A percentile compares a stretch with the other conserved stretches of the same genome.
Evolutionary conservation across 2,329 filamentous ascomycete genomes (phyloP).

Genomic region (Piedraia hortae): DNA sequence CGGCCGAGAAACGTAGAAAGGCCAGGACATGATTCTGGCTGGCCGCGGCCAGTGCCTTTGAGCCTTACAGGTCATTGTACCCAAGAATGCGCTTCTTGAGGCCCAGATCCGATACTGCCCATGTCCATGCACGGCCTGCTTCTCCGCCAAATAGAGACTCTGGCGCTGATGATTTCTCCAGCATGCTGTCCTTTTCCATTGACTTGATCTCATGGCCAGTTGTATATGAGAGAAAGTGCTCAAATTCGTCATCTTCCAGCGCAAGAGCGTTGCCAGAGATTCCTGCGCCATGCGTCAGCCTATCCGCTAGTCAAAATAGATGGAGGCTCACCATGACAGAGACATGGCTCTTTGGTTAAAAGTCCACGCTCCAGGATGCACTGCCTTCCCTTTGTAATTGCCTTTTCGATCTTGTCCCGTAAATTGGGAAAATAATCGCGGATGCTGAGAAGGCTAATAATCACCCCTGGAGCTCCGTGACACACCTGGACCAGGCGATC

Average conservation of each 20-base stretch:
- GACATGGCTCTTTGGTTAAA: slow-evolving; percentile 33
- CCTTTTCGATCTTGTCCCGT: slow-evolving; percentile 23
- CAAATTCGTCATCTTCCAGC: slow-evolving; percentile 20
- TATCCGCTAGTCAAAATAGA: too few species aligned
- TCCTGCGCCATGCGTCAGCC: too few species aligned
- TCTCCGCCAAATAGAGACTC: slow-evolving; percentile 22
- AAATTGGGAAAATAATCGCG: slow-evolving; percentile 28
- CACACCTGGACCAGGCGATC: slow-evolving; percentile 34
- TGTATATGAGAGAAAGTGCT: slow-evolving; percentile 31
- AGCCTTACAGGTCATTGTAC: slow-evolving; percentile 21
- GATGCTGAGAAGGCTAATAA: slow-evolving; percentile 30
- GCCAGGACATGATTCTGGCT: background rate
- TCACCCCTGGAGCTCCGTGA: slow-evolving; percentile 36
- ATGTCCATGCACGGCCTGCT: slow-evolving; percentile 17
- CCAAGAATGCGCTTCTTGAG: slow-evolving; percentile 21
- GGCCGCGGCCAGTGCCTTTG: too few species aligned
- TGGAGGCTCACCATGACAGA: slow-evolving; percentile 25
- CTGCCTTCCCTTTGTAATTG: slow-evolving; percentile 24
- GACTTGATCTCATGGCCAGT: slow-evolving; percentile 28
- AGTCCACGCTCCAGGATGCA: slow-evolving; percentile 30
- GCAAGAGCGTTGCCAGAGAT: slow-evolving; percentile 36
- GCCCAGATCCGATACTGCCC: slow-evolving; percentile 18
- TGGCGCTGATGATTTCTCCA: slow-evolving; percentile 23
- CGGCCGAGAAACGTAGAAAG: slow-evolving; percentile 1
- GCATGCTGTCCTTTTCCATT: slow-evolving; percentile 24